Conservation (phyloP, 768 basidiomycete species). For the Termitomyces eurrhizus region DNA sequence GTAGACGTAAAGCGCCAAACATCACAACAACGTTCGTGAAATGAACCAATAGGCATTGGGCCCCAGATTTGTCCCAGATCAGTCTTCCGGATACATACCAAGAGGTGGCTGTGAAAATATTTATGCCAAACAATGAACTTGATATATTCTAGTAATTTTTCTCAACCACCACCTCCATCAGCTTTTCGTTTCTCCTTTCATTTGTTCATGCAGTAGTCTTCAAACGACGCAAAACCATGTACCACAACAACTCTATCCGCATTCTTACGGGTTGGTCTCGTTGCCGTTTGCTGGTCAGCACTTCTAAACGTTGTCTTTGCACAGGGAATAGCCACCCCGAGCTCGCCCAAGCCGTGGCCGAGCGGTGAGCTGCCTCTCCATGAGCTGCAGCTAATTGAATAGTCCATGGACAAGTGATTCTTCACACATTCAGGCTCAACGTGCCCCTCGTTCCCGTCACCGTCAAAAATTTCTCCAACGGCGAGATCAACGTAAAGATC, state of each 20-base stretch:
- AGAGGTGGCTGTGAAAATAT: constrained; percentile 45
- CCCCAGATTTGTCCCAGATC: constrained; percentile 9
- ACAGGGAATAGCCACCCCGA: constrained; percentile 97
- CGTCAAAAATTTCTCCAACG: constrained; percentile 90
- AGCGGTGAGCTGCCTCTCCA: constrained; percentile 81
- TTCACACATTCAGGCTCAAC: constrained; percentile 66
- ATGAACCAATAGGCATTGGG: constrained; percentile 14
- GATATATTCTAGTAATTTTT: constrained; percentile 30
- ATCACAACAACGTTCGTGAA: constrained; percentile 15
- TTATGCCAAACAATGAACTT: constrained; percentile 31
- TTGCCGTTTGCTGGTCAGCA: neutral
- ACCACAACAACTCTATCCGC: constrained; percentile 78
- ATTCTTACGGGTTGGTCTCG: constrained; percentile 60
- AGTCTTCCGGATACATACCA: neutral
- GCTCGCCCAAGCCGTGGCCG: constrained; percentile 92
- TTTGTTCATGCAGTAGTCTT: constrained; percentile 37
- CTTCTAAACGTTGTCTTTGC: constrained; percentile 16
- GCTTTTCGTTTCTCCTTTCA: constrained; percentile 25
- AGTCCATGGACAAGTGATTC: constrained; percentile 49
- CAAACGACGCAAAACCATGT: constrained; percentile 39
- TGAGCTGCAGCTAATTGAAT: constrained; percentile 33
- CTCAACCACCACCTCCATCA: constrained; percentile 23
- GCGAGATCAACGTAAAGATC: constrained; percentile 94
- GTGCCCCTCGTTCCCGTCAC: constrained; percentile 82
- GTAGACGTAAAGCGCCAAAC: constrained; percentile 1